phyloP scores from a whole-genome alignment of 768 basidiomycete genomes.

The Pulveroboletus sp. region DNA sequence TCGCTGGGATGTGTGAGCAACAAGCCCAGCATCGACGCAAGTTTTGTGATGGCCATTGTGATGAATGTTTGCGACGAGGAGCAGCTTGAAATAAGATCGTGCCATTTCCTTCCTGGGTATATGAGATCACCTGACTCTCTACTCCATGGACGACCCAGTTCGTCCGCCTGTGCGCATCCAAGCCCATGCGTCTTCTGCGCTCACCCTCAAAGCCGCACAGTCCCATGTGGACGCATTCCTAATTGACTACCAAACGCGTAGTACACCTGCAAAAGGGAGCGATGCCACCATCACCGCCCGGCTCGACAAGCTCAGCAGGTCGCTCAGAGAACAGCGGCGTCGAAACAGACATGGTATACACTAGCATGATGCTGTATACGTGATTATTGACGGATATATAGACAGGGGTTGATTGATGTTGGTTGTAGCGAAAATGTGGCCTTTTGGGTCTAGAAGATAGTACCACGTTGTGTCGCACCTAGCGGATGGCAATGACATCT shows the following conservation, averaged over 20 bases:
- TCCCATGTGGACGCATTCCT: slow-evolving; percentile 45
- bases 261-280: slow-evolving; percentile 46
- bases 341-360: slow-evolving; percentile 7
- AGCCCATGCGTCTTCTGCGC: slow-evolving; percentile 31
- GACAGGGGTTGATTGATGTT: too few species aligned
- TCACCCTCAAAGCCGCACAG: slow-evolving; percentile 42
- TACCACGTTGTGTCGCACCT: too few species aligned
- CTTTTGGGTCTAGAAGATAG: too few species aligned
- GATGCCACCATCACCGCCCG: slow-evolving; percentile 58
- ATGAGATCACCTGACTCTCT: slow-evolving; percentile 9
- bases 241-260: slow-evolving; percentile 46
- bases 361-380: too few species aligned
- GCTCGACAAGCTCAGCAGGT: slow-evolving; percentile 53
- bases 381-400: too few species aligned
- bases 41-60: slow-evolving; percentile 47
- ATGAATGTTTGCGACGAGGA: neutral
- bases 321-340: slow-evolving; percentile 48
- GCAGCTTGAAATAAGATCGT: slow-evolving; percentile 7
- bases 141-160: slow-evolving; percentile 45
- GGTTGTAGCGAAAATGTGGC: too few species aligned
- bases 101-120: slow-evolving; percentile 9
- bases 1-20: slow-evolving; percentile 80
- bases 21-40: slow-evolving; percentile 58
- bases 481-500: too few species aligned
- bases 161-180: slow-evolving; percentile 49